Evolutionary conservation across 1,284 basidiomycete species (phyloP), one percentile per base, ranked within the genome.

Genomic region (Cryptococcus wingfieldii): DNA sequence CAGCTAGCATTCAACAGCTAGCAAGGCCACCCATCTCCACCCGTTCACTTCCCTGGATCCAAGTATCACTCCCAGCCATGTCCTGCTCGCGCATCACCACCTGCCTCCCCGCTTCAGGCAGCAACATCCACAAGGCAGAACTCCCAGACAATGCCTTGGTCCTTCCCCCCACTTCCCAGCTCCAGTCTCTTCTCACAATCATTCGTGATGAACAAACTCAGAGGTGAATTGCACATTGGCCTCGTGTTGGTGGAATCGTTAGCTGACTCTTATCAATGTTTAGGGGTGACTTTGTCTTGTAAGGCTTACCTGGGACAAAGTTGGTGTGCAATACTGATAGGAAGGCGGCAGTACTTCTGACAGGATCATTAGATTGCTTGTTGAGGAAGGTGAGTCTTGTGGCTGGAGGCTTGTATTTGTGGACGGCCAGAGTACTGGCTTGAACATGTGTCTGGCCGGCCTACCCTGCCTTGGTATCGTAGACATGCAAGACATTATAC

Each of bases 271-370:
- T n/a, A 25, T 14, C 8, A 16, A 23, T 18, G 14, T 48, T 79
- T 41, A 83, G 95, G 44, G 93, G 93, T 23, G 95, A 98, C 75
- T 98, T 98, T 72, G 84, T 98, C 65, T 98, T 98, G 80, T 98
- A 50, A 66, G 73, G 31, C 31, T 55, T 5, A 19, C 38, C n/a
- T 47, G 13, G 28, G 38, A 23, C 37, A 38, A 14, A 9, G 3
- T 18, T 16, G 9, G 14, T 5, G 19, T 28, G 13, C 45, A 46
- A 25, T 27, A 28, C 18, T 16, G 16, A 16, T 46, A 25, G 19
- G 12, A 12, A 23, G 13, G 45, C 18, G 8, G 25, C 25, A 71
- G 72, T 60, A 75, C 96, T 74, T 91, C 90, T 13, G 82, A 84
- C 73, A 75, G 83, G 10, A 83, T 84, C 67, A 83, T 83, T 67